Conservation (phyloP, 352 stramenopile species). For the Peronosclerospora sorghi region DNA sequence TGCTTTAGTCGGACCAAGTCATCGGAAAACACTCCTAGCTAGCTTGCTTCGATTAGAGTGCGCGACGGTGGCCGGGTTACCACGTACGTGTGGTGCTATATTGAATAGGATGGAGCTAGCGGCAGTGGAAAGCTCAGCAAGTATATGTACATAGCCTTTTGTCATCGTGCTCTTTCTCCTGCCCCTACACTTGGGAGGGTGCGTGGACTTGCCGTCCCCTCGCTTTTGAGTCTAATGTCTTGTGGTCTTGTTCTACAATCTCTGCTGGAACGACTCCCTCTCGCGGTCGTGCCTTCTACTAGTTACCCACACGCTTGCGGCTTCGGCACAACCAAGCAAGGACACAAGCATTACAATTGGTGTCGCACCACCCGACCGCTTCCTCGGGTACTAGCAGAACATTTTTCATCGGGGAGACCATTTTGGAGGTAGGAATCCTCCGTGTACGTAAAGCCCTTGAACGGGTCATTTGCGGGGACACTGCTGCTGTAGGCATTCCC, state of each 20-base stretch:
- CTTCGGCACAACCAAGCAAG: too few species aligned
- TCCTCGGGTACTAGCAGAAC: constrained; percentile 7
- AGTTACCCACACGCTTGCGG: too few species aligned
- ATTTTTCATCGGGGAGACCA: constrained; percentile 29
- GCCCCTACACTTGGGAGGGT: constrained; percentile 13
- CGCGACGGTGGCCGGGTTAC: too few species aligned
- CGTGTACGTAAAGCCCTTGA: constrained; percentile 82
- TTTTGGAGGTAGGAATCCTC: constrained; percentile 72
- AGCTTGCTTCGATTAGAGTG: constrained; percentile 1
- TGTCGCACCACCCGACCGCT: constrained; percentile 20
- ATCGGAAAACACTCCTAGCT: too few species aligned
- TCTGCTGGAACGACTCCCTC: too few species aligned
- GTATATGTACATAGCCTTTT: constrained; percentile 29
- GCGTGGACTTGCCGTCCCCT: constrained; percentile 10
- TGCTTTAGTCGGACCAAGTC: too few species aligned
- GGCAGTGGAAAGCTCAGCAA: constrained; percentile 15
- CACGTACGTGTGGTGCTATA: too few species aligned
- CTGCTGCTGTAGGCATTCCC: constrained; percentile 37
- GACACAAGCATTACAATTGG: constrained; percentile 19
- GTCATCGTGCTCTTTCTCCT: constrained; percentile 14
- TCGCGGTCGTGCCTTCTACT: too few species aligned
- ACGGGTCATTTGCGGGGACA: constrained; percentile 54
- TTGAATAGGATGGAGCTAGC: constrained; percentile 15
- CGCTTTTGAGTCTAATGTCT: neutral
- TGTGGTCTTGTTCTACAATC: too few species aligned